A percentile compares a stretch with the other conserved stretches of the same genome.
Conservation (phyloP, 2,329 filamentous ascomycete genomes). For the Sphaerostilbella broomeana region DNA sequence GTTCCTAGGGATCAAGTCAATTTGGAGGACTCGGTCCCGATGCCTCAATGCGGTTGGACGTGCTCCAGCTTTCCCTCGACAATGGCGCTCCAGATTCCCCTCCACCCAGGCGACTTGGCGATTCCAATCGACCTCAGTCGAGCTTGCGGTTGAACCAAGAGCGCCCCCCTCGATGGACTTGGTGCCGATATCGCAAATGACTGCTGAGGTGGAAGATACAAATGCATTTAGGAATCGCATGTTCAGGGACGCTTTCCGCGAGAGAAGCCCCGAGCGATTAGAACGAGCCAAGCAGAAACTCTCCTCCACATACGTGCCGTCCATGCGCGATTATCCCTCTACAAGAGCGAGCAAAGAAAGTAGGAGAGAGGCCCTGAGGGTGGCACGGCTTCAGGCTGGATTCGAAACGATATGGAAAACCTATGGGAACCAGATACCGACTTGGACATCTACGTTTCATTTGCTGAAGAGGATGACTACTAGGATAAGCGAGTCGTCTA, state of each 20-base stretch:
- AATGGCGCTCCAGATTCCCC: conserved; percentile 7
- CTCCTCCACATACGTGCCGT: conserved; percentile 23
- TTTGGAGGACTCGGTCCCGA: conserved; percentile 36
- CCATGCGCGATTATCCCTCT: conserved; percentile 24
- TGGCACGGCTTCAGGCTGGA: conserved; percentile 31
- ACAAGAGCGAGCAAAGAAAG: conserved; percentile 19
- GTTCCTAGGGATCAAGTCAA: conserved; percentile 39
- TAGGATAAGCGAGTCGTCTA: conserved; percentile 23
- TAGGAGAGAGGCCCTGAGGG: conserved; percentile 17
- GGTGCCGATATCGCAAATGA: no score
- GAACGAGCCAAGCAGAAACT: conserved; percentile 18
- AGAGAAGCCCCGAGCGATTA: conserved; percentile 16
- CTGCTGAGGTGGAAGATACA: conserved; percentile 1
- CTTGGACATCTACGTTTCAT: conserved; percentile 36
- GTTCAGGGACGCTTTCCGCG: conserved; percentile 25
- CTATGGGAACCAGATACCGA: conserved; percentile 23
- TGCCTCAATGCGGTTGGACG: conserved; percentile 22
- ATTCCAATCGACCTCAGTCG: conserved; percentile 2
- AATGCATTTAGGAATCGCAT: conserved; percentile 22
- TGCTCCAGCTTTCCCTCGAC: conserved; percentile 16
- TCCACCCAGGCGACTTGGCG: neutral
- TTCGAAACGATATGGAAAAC: conserved; percentile 29
- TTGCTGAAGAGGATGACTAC: conserved; percentile 33
- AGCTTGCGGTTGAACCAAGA: conserved; percentile 12
- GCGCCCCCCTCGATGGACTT: no score